These are phyloP conservation scores for Beverwykella pulmonaria DNA, from an alignment of 495 filamentous ascomycete species.

Conservation along the genomic window DNA sequence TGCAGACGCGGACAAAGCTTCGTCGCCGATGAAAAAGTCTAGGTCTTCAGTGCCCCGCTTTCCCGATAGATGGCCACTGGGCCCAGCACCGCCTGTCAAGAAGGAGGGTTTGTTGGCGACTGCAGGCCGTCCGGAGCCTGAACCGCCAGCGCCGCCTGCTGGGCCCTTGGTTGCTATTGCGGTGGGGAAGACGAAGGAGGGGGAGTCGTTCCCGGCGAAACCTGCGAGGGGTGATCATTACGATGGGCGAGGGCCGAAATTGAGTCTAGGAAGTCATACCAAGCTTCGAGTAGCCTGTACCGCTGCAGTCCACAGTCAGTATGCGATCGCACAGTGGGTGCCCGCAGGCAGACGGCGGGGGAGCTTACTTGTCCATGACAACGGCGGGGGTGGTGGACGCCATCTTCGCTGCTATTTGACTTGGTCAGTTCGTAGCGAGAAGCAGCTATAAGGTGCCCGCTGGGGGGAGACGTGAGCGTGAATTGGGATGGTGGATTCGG, in stretches of 20 bases:
- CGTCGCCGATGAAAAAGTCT: slow-evolving; percentile 98
- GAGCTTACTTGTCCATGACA: slow-evolving; percentile 99
- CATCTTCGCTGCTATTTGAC: slow-evolving; percentile 60
- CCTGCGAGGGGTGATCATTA: slow-evolving; percentile 55
- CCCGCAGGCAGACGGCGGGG: slow-evolving; percentile 24
- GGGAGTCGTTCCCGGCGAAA: slow-evolving; percentile 98
- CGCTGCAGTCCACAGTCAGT: slow-evolving; percentile 59
- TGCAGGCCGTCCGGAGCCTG: slow-evolving; percentile 82
- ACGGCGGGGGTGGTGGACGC: slow-evolving; percentile 98
- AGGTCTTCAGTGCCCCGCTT: slow-evolving; percentile 97
- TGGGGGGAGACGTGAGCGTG: slow-evolving; percentile 17
- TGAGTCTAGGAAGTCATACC: slow-evolving; percentile 56
- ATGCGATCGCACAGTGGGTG: slow-evolving; percentile 12
- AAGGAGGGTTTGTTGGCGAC: slow-evolving; percentile 94
- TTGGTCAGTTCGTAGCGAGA: slow-evolving; percentile 12
- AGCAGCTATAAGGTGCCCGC: slow-evolving; percentile 34
- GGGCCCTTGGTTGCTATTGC: slow-evolving; percentile 94
- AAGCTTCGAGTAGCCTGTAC: slow-evolving; percentile 98
- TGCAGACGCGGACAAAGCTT: slow-evolving; percentile 78
- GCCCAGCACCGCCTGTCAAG: slow-evolving; percentile 85
- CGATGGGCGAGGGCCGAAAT: slow-evolving; percentile 27
- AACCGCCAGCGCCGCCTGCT: slow-evolving; percentile 67
- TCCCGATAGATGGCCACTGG: slow-evolving; percentile 74
- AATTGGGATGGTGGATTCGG: slow-evolving; percentile 27
- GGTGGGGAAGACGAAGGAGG: slow-evolving; percentile 98